Evolutionary conservation across 768 basidiomycete genomes (phyloP).

Genomic region (Lentinula aciculospora): DNA sequence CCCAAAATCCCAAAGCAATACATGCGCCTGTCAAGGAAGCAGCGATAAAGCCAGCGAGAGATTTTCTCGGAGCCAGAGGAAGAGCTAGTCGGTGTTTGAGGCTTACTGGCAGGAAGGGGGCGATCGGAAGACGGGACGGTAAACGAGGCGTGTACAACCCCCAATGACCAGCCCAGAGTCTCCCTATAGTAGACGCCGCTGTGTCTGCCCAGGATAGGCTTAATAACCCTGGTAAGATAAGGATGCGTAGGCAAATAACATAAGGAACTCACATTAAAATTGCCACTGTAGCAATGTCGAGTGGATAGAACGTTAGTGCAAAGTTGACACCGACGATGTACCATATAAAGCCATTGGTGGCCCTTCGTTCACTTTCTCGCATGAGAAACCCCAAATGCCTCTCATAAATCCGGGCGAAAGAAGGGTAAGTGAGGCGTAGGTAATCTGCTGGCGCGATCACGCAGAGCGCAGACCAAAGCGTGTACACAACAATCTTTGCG

Average conservation of each 20-base stretch:
- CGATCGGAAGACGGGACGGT: slow-evolving; percentile 30
- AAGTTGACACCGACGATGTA: slow-evolving; percentile 85
- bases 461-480: slow-evolving; percentile 60
- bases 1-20: slow-evolving; percentile 72
- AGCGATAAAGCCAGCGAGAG: slow-evolving; percentile 78
- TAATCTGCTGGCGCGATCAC: slow-evolving; percentile 71
- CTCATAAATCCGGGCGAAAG: slow-evolving; percentile 71
- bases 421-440: slow-evolving; percentile 59
- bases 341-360: slow-evolving; percentile 85
- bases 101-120: slow-evolving; percentile 17
- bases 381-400: slow-evolving; percentile 73
- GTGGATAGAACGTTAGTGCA: slow-evolving; percentile 69
- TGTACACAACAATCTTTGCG: slow-evolving; percentile 47
- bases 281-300: slow-evolving; percentile 85
- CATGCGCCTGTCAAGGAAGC: slow-evolving; percentile 66
- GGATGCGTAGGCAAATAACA: background rate
- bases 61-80: slow-evolving; percentile 78
- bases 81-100: slow-evolving; percentile 20
- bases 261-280: slow-evolving; percentile 75
- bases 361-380: slow-evolving; percentile 80
- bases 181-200: slow-evolving; percentile 86
- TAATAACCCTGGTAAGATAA: slow-evolving; percentile 1
- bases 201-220: slow-evolving; percentile 97
- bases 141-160: slow-evolving; percentile 64
- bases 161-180: slow-evolving; percentile 42